Evolutionary conservation across 306 rosid species (phyloP).

Genomic region (Cucumis melo): DNA sequence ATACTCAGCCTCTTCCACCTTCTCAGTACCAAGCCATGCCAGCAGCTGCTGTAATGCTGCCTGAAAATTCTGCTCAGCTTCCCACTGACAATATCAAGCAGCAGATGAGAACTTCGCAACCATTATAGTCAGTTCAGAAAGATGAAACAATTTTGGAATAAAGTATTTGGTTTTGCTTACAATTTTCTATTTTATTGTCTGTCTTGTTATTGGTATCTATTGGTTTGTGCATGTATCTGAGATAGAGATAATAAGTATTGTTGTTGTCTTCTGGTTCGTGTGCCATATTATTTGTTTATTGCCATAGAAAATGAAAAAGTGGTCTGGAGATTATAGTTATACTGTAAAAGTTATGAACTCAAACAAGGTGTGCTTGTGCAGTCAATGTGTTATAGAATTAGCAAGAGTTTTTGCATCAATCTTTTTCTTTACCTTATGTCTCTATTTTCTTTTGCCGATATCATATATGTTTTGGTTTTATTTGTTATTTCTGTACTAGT

Average conservation of each 20-base stretch:
- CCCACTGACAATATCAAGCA: conserved; percentile 62
- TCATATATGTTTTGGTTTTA: not conserved
- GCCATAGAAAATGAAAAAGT: conserved; percentile 57
- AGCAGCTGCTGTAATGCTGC: conserved; percentile 31
- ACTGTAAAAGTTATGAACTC: conserved; percentile 65
- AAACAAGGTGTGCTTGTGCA: conserved; percentile 55
- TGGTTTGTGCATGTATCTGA: conserved; percentile 65
- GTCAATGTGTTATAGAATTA: conserved; percentile 41
- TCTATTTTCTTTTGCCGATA: not conserved
- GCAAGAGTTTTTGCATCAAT: conserved; percentile 8
- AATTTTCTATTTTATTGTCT: conserved; percentile 31
- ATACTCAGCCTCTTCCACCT: conserved; percentile 64
- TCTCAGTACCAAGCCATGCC: conserved; percentile 92
- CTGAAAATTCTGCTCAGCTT: conserved; percentile 56
- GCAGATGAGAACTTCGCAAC: conserved; percentile 73
- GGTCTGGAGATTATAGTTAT: conserved; percentile 42
- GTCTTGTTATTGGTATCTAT: conserved; percentile 34
- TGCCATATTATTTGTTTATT: conserved; percentile 31
- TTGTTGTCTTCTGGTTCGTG: conserved; percentile 29
- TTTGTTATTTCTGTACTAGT: not conserved
- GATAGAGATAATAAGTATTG: conserved; percentile 72
- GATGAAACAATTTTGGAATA: conserved; percentile 66
- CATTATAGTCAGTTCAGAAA: conserved; percentile 25
- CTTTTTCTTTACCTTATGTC: not conserved
- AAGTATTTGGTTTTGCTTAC: conserved; percentile 37